Evolutionary conservation across 352 stramenopile species (phyloP), one percentile per base, ranked within the genome.

Genomic region (Stephanocyclus meneghinianus): DNA sequence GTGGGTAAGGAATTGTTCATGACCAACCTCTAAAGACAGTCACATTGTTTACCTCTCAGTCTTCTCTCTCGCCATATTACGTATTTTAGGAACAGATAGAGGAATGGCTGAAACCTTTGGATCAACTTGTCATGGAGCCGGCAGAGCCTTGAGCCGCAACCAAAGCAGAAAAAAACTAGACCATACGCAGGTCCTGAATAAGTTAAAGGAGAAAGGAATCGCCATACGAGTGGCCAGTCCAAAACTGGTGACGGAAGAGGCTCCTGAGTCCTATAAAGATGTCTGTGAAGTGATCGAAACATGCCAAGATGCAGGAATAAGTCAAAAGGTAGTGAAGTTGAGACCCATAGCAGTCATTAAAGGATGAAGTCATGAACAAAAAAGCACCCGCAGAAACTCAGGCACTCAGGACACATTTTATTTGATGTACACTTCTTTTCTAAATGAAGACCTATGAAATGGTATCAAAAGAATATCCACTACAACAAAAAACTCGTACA

Each of bases 231-330:
- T 96, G 29, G 93, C 93, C 0, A 94, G 87, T 60, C 93, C 93
- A 29, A 96, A 96, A 80, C 76, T 96, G 32, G 91, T 96, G 6
- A 96, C 94, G 80, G 93, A 96, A 80, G 93, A 96, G 71, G 93
- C 93, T 8, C 92, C 92, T 10, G 92, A 96, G 72, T 91, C 81
- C 13, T 96, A 96, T 69, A 96, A 96, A 76, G 89, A 96, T 81
- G 93, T 96, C 15, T 93, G 74, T 26, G 78, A 94, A 59, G 92
- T 96, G n/a, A 92, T 95, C 57, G 90, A 96, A 69, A 96, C 92
- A n/a, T 96, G 93, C 78, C 85, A 96, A 67, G 77, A 91, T 47
- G 93, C 93, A 35, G 92, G 92, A 2, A 95, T 96, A 11, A 94
- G 85, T 57, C 91, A 91, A 68, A 96, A 95, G 80, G 87, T 90